These are phyloP conservation scores for Yamadazyma epiphylla DNA, from an alignment of 1,139 yeast species.

Conservation along the genomic window DNA sequence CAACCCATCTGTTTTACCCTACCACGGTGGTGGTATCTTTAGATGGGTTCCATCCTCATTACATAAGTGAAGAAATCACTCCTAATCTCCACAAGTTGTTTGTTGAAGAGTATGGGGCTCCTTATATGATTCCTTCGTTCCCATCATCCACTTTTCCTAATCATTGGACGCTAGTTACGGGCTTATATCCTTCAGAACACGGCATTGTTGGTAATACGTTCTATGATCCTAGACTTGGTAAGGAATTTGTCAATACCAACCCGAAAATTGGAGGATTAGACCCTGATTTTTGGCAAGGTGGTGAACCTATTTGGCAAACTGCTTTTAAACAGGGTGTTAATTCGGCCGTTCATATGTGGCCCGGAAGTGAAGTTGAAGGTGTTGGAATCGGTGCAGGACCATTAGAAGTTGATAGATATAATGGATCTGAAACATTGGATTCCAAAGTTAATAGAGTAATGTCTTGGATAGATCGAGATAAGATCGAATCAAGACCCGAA, in stretches of 20 bases:
- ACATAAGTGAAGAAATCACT: slow-evolving; percentile 61
- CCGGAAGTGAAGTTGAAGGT: slow-evolving; percentile 76
- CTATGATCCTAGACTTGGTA: slow-evolving; percentile 54
- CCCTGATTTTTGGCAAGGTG: slow-evolving; percentile 75
- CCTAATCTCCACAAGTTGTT: slow-evolving; percentile 65
- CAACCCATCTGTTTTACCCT: slow-evolving; percentile 70
- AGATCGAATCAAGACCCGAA: slow-evolving; percentile 60
- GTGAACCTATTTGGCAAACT: slow-evolving; percentile 86
- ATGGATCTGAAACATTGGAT: slow-evolving; percentile 58
- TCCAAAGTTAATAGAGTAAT: slow-evolving; percentile 55
- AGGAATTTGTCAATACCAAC: slow-evolving; percentile 63
- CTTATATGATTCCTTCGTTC: slow-evolving; percentile 82
- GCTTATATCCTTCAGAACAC: slow-evolving; percentile 77
- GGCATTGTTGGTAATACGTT: slow-evolving; percentile 87
- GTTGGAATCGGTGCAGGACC: slow-evolving; percentile 44
- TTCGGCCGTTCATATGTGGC: slow-evolving; percentile 95
- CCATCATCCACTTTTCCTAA: slow-evolving; percentile 91
- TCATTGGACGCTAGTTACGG: slow-evolving; percentile 89
- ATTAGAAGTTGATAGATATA: slow-evolving; percentile 55
- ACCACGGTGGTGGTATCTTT: slow-evolving; percentile 75
- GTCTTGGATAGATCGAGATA: slow-evolving; percentile 60
- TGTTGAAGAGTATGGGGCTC: slow-evolving; percentile 60
- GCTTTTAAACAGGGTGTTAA: slow-evolving; percentile 61
- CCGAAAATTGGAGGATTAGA: slow-evolving; percentile 53
- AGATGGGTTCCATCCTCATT: slow-evolving; percentile 92